Percentiles rank a stretch among this genome's conserved stretches.
Conservation (phyloP, 805 yeast genomes). For the Nakazawaea peltata region DNA sequence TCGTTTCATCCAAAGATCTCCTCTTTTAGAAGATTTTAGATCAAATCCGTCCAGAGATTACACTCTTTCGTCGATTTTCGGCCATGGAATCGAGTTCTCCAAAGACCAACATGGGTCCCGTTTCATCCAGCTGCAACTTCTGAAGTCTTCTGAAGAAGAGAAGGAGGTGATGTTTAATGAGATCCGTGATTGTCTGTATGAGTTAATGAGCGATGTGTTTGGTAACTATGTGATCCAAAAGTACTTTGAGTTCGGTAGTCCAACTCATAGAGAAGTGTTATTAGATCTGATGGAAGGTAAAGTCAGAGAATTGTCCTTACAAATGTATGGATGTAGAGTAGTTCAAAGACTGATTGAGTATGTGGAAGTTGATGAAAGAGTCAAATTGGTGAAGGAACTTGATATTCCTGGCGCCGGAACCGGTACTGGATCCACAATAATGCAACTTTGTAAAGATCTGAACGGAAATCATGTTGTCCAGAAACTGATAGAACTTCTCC, state of each 20-base stretch:
- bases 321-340: conserved; percentile 97
- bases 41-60: conserved; percentile 53
- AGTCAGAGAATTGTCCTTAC: conserved; percentile 69
- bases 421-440: conserved; percentile 30
- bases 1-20: conserved; percentile 58
- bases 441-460: conserved; percentile 75
- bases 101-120: conserved; percentile 97
- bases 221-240: conserved; percentile 97
- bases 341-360: conserved; percentile 89
- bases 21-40: conserved; percentile 79
- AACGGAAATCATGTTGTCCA: conserved; percentile 98
- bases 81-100: conserved; percentile 85
- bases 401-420: conserved; percentile 33
- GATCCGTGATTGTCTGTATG: conserved; percentile 64
- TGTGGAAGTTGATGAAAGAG: conserved; percentile 55
- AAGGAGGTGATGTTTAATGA: conserved; percentile 80
- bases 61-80: conserved; percentile 66
- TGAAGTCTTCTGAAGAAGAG: conserved; percentile 51
- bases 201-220: conserved; percentile 90
- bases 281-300: conserved; percentile 68
- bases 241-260: conserved; percentile 76
- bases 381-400: conserved; percentile 62
- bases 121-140: conserved; percentile 86
- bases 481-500: conserved; percentile 83
- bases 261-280: conserved; percentile 58